Evolutionary conservation across 768 basidiomycete species (phyloP).

Genomic region (Trametes sanguinea): DNA sequence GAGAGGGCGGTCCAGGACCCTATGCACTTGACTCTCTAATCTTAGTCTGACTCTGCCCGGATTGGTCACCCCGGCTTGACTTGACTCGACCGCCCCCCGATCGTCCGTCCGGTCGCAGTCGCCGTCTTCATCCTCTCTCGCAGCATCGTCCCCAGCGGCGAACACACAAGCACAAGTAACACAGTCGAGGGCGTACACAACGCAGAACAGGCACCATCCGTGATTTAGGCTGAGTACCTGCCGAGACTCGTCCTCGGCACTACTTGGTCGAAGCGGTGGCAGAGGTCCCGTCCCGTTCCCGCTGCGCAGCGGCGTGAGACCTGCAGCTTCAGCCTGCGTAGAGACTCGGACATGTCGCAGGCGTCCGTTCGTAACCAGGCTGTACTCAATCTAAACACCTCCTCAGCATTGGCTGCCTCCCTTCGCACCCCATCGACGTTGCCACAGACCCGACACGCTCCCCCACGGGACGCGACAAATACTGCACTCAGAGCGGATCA

Average conservation of each 20-base stretch:
- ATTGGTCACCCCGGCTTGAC: conserved; percentile 13
- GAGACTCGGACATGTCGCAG: conserved; percentile 6
- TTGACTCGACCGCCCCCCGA: conserved; percentile 14
- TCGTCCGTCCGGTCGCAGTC: neutral
- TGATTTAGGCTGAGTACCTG: neutral
- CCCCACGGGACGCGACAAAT: too few relatives aligned
- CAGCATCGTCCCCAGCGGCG: too few relatives aligned
- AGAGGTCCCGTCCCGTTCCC: neutral
- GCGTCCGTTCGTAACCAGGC: conserved; percentile 2
- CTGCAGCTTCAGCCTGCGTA: too few relatives aligned
- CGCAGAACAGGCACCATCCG: neutral
- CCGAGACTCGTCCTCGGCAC: too few relatives aligned
- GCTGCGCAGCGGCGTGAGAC: conserved; percentile 10
- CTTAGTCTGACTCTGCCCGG: conserved; percentile 4
- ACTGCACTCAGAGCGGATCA: neutral
- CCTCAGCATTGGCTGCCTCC: neutral
- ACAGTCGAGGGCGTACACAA: too few relatives aligned
- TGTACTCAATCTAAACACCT: neutral
- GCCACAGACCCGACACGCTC: too few relatives aligned
- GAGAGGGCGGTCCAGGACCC: neutral
- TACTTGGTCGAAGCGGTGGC: neutral
- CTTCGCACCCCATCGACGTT: too few relatives aligned
- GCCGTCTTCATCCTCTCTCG: neutral
- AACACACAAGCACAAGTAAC: too few relatives aligned
- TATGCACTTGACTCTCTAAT: conserved; percentile 13